Evolutionary conservation across 2,329 filamentous ascomycete genomes (phyloP).

Genomic region (Nigrospora osmanthi): DNA sequence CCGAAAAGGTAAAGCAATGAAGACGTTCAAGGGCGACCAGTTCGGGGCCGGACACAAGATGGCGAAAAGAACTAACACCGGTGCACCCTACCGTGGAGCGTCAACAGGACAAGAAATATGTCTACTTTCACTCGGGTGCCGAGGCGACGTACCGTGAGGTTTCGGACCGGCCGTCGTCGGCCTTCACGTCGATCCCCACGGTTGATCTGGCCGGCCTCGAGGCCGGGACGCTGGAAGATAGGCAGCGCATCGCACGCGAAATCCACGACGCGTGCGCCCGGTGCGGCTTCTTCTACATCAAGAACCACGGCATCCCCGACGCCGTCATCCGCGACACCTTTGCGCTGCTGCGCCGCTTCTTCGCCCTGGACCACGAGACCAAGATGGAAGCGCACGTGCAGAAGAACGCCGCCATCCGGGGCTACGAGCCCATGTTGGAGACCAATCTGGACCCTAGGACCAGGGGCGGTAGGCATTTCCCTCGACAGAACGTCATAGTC

Average conservation of each 20-base stretch:
- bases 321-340: constrained; percentile 13
- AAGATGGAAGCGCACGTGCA: constrained; percentile 27
- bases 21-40: too few species aligned
- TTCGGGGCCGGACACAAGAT: too few species aligned
- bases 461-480: constrained; percentile 10
- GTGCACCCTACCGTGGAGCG: too few species aligned
- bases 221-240: constrained; percentile 9
- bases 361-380: constrained; percentile 18
- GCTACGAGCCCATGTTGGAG: constrained; percentile 26
- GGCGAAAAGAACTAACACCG: too few species aligned
- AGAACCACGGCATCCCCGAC: constrained; percentile 21
- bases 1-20: too few species aligned
- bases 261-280: constrained; percentile 16
- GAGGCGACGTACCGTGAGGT: constrained; percentile 21
- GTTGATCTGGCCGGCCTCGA: constrained; percentile 19
- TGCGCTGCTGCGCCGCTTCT: constrained; percentile 18
- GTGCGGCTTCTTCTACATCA: constrained; percentile 22
- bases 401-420: constrained; percentile 24
- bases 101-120: constrained; percentile 13
- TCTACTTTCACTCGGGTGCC: constrained; percentile 23
- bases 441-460: constrained; percentile 21
- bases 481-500: too few species aligned
- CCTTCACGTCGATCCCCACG: constrained; percentile 22
- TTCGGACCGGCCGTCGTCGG: constrained; percentile 12
- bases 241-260: constrained; percentile 13